phyloP scores from a whole-genome alignment of 805 yeast species.

The Cyberlindnera saturnus region DNA sequence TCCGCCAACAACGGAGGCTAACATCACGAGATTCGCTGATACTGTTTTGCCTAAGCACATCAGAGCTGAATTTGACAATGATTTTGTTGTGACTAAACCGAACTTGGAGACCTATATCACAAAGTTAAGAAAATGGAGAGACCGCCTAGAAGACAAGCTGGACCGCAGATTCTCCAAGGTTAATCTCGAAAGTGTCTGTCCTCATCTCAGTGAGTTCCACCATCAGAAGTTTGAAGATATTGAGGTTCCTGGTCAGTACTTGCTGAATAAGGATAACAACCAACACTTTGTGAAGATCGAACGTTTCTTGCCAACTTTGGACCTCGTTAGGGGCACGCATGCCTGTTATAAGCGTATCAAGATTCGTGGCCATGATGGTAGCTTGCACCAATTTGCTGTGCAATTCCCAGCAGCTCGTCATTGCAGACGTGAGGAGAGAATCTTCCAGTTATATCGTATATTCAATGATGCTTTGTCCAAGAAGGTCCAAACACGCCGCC shows the following conservation, averaged over 20 bases:
- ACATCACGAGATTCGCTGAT: conserved; percentile 84
- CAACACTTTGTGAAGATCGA: conserved; percentile 91
- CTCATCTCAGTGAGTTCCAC: conserved; percentile 94
- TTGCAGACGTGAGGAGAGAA: conserved; percentile 92
- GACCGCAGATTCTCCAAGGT: conserved; percentile 79
- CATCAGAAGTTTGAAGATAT: conserved; percentile 97
- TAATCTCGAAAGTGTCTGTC: conserved; percentile 84
- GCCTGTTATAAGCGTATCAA: conserved; percentile 85
- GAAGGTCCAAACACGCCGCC: conserved; percentile 82
- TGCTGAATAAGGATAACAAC: conserved; percentile 81
- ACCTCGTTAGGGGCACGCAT: conserved; percentile 82
- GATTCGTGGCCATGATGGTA: conserved; percentile 91
- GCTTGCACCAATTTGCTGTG: conserved; percentile 86
- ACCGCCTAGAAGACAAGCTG: conserved; percentile 82
- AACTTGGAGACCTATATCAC: conserved; percentile 81
- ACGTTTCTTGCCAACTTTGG: conserved; percentile 83
- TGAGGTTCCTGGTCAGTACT: conserved; percentile 95
- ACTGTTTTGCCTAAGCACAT: conserved; percentile 86
- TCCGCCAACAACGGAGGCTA: conserved; percentile 88
- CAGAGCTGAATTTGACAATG: conserved; percentile 85
- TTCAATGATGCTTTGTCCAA: conserved; percentile 75
- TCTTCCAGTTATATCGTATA: conserved; percentile 85
- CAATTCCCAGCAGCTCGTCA: conserved; percentile 98
- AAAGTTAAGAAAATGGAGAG: conserved; percentile 86
- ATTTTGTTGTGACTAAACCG: conserved; percentile 82